These are phyloP conservation scores for Nemania sp. DNA, from an alignment of 2,329 filamentous ascomycete genomes.

Conservation along the genomic window DNA sequence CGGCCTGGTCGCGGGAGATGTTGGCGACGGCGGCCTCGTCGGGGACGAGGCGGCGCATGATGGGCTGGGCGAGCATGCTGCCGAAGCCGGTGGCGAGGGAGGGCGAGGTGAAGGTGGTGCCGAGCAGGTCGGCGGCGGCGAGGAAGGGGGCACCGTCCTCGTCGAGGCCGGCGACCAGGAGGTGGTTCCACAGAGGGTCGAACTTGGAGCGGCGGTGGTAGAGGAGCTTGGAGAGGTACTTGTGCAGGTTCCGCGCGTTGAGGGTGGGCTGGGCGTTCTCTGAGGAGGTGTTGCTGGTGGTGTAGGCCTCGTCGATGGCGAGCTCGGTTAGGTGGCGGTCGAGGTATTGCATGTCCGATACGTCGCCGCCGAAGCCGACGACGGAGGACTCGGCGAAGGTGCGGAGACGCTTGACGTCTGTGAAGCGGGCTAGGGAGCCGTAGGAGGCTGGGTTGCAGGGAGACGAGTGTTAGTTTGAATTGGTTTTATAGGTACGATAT, in stretches of 20 bases:
- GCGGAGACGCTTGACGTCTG: constrained; percentile 94
- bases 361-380: constrained; percentile 94
- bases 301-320: constrained; percentile 90
- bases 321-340: constrained; percentile 90
- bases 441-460: constrained; percentile 78
- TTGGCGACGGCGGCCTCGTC: constrained; percentile 82
- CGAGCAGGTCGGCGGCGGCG: constrained; percentile 89
- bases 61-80: constrained; percentile 90
- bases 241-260: constrained; percentile 94
- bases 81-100: constrained; percentile 95
- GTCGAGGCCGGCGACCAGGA: constrained; percentile 91
- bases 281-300: constrained; percentile 12
- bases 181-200: constrained; percentile 96
- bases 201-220: constrained; percentile 96
- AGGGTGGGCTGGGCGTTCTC: constrained; percentile 64
- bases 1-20: constrained; percentile 81
- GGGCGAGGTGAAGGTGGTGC: constrained; percentile 89
- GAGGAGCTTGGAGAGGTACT: constrained; percentile 94
- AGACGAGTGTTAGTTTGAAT: constrained; percentile 29
- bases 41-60: constrained; percentile 85
- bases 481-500: neutral
- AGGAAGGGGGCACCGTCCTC: constrained; percentile 86
- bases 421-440: constrained; percentile 95
- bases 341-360: constrained; percentile 99
- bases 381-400: constrained; percentile 86